phyloP scores from a whole-genome alignment of 1,284 basidiomycete species.

The Athelia psychrophila region DNA sequence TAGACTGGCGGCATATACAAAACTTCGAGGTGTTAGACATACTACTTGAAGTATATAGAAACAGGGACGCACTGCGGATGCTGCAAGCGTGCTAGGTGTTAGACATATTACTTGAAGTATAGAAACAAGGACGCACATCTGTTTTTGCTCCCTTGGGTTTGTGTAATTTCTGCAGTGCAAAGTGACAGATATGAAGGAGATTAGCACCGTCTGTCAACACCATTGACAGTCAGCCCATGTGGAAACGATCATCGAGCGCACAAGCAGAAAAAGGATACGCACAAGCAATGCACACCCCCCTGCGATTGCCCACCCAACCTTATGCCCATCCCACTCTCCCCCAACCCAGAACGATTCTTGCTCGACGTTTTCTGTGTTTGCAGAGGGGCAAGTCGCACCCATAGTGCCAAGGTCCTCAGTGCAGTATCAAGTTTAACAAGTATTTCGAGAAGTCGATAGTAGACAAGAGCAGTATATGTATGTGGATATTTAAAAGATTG shows the following conservation, averaged over 20 bases:
- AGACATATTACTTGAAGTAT: neutral
- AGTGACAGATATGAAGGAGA: constrained; percentile 52
- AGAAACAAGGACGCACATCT: constrained; percentile 52
- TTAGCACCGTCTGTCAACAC: constrained; percentile 50
- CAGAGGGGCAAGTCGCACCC: constrained; percentile 40
- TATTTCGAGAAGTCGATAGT: no score
- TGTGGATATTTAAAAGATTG: no score
- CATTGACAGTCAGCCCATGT: constrained; percentile 4
- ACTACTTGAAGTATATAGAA: neutral
- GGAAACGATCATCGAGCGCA: neutral
- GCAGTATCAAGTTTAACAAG: no score
- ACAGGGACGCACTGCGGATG: constrained; percentile 55
- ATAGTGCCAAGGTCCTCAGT: neutral
- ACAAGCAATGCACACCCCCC: constrained; percentile 62
- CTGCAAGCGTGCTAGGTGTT: constrained; percentile 8
- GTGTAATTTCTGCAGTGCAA: constrained; percentile 70
- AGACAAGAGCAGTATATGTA: no score
- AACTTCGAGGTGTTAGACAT: constrained; percentile 14
- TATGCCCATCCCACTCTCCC: constrained; percentile 60
- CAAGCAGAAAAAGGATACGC: constrained; percentile 23
- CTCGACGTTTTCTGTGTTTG: constrained; percentile 49
- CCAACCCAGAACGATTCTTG: constrained; percentile 62
- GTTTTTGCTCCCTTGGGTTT: constrained; percentile 66
- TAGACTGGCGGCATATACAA: constrained; percentile 77
- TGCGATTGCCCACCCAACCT: constrained; percentile 73